Conservation (phyloP, 78 protist species). For the Guillardia theta region DNA sequence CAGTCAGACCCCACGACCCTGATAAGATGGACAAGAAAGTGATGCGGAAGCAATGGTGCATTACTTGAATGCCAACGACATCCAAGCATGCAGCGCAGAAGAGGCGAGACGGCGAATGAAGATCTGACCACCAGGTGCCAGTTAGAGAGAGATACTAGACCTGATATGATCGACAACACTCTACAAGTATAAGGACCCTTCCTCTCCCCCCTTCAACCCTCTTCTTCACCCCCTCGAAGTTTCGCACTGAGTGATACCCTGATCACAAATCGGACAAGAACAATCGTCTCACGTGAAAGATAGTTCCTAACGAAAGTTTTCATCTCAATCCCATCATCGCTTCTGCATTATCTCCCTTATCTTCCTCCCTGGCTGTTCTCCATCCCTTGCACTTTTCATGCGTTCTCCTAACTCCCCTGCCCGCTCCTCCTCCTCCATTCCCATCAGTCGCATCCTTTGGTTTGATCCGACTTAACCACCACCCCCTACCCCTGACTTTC, state of each 20-base stretch:
- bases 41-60: background rate
- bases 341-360: background rate
- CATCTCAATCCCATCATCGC: background rate
- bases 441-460: too few species aligned
- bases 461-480: too few species aligned
- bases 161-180: too few species aligned
- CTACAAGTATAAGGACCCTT: background rate
- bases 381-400: background rate
- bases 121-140: background rate
- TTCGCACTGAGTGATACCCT: background rate
- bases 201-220: background rate
- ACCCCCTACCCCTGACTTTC: too few species aligned
- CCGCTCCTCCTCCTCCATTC: too few species aligned
- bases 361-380: background rate
- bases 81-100: background rate
- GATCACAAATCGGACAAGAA: background rate
- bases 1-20: too few species aligned
- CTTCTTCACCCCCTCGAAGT: background rate
- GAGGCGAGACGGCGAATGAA: background rate
- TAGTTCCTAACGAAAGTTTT: too few species aligned
- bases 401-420: too few species aligned
- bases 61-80: background rate
- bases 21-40: background rate
- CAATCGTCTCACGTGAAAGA: background rate
- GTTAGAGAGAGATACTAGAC: too few species aligned